Evolutionary conservation across 208 protist species (phyloP).

Genomic region (Sergeia podlipaevii): DNA sequence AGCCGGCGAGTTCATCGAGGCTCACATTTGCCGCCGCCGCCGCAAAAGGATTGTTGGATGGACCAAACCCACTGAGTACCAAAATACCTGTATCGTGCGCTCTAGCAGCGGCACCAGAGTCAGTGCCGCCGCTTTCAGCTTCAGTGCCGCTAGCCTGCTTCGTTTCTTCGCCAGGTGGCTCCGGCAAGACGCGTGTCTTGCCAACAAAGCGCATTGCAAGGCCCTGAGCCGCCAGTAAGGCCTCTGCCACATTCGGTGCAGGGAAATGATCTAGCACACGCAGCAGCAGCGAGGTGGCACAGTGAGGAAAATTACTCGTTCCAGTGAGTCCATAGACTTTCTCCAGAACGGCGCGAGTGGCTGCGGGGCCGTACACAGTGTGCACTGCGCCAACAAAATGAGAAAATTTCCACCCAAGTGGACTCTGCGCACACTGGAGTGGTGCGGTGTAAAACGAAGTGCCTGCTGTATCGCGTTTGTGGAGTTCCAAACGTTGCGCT

Average conservation of each 20-base stretch:
- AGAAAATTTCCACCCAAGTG: constrained; percentile 80
- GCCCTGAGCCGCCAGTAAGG: constrained; percentile 72
- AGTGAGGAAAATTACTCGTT: constrained; percentile 24
- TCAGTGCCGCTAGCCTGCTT: neutral
- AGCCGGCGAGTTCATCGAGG: constrained; percentile 20
- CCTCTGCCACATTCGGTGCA: constrained; percentile 56
- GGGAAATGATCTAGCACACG: constrained; percentile 52
- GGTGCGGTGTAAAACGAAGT: constrained; percentile 63
- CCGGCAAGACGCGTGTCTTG: constrained; percentile 27
- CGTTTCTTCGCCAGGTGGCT: neutral
- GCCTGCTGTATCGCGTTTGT: constrained; percentile 44
- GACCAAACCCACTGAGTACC: too few relatives aligned
- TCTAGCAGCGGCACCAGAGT: too few relatives aligned
- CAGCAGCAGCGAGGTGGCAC: constrained; percentile 40
- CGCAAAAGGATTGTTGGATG: too few relatives aligned
- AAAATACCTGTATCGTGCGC: too few relatives aligned
- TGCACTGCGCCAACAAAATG: constrained; percentile 80
- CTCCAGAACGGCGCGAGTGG: constrained; percentile 23
- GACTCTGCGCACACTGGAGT: constrained; percentile 62
- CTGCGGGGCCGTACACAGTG: constrained; percentile 25
- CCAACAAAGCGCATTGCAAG: constrained; percentile 49
- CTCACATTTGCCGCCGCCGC: constrained; percentile 5
- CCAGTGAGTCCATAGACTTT: constrained; percentile 26
- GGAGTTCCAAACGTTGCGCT: constrained; percentile 24
- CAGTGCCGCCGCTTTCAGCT: too few relatives aligned